phyloP scores from a whole-genome alignment of 352 stramenopile genomes.

The Stramenopiles sp. region DNA sequence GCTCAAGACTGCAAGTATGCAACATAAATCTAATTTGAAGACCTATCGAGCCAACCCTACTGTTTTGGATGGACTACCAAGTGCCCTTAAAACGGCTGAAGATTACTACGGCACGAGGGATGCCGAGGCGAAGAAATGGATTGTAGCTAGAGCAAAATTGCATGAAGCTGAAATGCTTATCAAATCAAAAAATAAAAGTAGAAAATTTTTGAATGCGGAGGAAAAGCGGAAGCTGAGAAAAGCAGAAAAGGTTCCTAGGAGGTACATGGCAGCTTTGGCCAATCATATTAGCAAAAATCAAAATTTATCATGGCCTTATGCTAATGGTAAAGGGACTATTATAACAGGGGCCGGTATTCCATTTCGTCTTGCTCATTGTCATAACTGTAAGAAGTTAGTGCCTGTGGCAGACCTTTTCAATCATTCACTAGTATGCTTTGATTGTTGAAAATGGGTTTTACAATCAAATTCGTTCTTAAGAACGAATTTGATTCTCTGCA shows the following conservation, averaged over 20 bases:
- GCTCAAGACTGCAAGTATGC: no score
- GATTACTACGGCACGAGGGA: neutral
- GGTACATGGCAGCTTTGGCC: neutral
- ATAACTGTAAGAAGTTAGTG: neutral
- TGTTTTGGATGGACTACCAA: neutral
- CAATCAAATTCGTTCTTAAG: neutral
- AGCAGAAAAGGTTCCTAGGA: neutral
- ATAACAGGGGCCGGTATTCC: neutral
- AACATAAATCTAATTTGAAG: no score
- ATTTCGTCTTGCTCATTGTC: neutral
- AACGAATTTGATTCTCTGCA: no score
- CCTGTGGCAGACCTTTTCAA: neutral
- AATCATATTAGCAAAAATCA: neutral
- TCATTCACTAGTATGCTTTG: neutral
- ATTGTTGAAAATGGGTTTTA: neutral
- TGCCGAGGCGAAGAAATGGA: neutral
- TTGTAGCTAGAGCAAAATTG: neutral
- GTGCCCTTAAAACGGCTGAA: neutral
- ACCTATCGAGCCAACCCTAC: no score
- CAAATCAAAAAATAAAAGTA: neutral
- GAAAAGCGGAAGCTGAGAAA: neutral
- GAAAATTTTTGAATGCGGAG: neutral
- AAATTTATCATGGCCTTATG: neutral
- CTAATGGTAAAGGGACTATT: neutral
- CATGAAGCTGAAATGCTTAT: neutral